Percentiles rank a stretch among this genome's conserved stretches.
Conservation (phyloP, 2,329 filamentous ascomycete species). For the Ophiostoma novo-ulmi region DNA sequence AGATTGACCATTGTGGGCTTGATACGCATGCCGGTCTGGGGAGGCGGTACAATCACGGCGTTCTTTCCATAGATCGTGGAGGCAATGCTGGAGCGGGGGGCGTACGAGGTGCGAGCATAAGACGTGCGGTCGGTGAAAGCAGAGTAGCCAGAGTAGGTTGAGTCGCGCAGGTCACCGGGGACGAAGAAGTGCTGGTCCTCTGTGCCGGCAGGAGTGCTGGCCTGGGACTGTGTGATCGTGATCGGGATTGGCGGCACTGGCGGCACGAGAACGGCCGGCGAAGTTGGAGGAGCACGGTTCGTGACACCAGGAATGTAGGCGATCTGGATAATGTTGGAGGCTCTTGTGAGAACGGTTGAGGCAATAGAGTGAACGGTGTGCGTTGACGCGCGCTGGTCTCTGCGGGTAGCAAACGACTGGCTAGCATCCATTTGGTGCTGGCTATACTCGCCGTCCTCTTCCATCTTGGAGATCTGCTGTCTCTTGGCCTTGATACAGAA, state of each 20-base stretch:
- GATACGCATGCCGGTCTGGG: slow-evolving; percentile 78
- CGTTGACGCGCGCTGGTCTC: slow-evolving; percentile 66
- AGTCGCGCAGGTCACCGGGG: slow-evolving; percentile 82
- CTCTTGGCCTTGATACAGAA: slow-evolving; percentile 80
- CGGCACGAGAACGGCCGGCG: slow-evolving; percentile 74
- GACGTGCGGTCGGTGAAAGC: slow-evolving; percentile 58
- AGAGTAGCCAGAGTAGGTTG: slow-evolving; percentile 77
- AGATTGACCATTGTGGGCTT: slow-evolving; percentile 93
- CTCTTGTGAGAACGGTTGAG: slow-evolving; percentile 88
- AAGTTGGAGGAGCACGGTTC: slow-evolving; percentile 81
- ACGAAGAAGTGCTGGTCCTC: slow-evolving; percentile 91
- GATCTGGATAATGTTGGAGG: slow-evolving; percentile 98
- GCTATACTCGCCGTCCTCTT: slow-evolving; percentile 52
- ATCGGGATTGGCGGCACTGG: slow-evolving; percentile 88
- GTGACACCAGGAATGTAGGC: slow-evolving; percentile 97
- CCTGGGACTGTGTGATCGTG: slow-evolving; percentile 41
- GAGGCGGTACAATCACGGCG: slow-evolving; percentile 73
- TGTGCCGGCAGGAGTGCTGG: slow-evolving; percentile 51
- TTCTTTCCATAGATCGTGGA: slow-evolving; percentile 94
- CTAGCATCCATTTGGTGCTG: slow-evolving; percentile 44
- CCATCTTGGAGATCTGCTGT: slow-evolving; percentile 49
- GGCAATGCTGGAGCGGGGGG: slow-evolving; percentile 68
- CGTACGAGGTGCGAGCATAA: slow-evolving; percentile 54
- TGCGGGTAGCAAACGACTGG: slow-evolving; percentile 49
- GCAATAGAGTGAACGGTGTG: slow-evolving; percentile 88